phyloP scores from a whole-genome alignment of 1,284 basidiomycete species.

The Cryptococcus jaspeensis region DNA sequence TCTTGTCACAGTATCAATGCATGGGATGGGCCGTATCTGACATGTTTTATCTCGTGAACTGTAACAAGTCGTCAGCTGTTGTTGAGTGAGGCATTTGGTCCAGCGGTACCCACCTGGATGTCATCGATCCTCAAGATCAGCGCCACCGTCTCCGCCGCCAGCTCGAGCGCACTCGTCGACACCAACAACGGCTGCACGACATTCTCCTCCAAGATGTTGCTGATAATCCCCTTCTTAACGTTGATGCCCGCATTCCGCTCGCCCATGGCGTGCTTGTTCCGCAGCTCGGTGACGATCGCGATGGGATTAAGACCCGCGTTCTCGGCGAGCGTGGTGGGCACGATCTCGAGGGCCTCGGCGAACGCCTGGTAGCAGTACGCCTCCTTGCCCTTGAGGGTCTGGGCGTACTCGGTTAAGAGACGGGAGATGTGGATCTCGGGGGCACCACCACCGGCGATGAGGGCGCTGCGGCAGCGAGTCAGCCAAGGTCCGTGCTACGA shows the following conservation, averaged over 20 bases:
- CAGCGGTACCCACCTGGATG: constrained; percentile 59
- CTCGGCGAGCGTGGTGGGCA: constrained; percentile 96
- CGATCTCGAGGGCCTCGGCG: constrained; percentile 95
- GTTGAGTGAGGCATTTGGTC: not conserved
- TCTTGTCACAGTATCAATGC: constrained; percentile 10
- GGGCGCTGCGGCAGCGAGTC: constrained; percentile 61
- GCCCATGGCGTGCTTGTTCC: constrained; percentile 93
- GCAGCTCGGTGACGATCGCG: constrained; percentile 94
- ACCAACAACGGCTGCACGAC: constrained; percentile 96
- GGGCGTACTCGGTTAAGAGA: constrained; percentile 83
- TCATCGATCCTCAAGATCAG: constrained; percentile 95
- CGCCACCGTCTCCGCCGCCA: constrained; percentile 97
- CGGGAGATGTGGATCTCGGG: constrained; percentile 96
- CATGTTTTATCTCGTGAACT: constrained; percentile 23
- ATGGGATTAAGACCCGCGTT: constrained; percentile 99
- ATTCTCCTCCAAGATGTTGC: constrained; percentile 95
- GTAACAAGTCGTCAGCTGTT: constrained; percentile 8
- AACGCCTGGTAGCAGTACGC: constrained; percentile 99
- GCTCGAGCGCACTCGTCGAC: constrained; percentile 90
- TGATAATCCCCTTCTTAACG: constrained; percentile 93
- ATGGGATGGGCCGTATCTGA: constrained; percentile 5
- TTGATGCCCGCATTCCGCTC: constrained; percentile 97
- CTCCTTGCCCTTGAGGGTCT: constrained; percentile 96
- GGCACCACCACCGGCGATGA: constrained; percentile 96
- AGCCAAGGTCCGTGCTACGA: not conserved